Conservation (phyloP, 2,329 filamentous ascomycete species). For the Exophiala sp. region DNA sequence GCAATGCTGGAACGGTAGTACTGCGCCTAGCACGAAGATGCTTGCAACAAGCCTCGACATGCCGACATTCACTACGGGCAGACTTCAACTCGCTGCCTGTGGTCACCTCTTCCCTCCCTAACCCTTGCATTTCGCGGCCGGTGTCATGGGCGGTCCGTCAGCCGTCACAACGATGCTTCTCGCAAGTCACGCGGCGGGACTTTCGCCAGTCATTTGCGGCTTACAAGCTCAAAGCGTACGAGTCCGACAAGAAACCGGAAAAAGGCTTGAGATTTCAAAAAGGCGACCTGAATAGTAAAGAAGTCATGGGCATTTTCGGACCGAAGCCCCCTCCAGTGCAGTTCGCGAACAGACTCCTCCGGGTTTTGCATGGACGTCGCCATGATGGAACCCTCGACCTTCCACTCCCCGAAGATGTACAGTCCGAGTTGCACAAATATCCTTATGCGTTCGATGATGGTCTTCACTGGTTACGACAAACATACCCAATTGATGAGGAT, state of each 20-base stretch:
- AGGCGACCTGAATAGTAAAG: constrained; percentile 11
- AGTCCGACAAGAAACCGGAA: constrained; percentile 21
- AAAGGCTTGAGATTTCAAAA: constrained; percentile 24
- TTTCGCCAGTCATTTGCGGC: constrained; percentile 11
- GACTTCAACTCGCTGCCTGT: neutral
- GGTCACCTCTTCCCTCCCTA: neutral
- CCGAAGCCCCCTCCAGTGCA: constrained; percentile 10
- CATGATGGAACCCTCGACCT: constrained; percentile 42
- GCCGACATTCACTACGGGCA: neutral
- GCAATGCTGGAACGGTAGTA: constrained; percentile 28
- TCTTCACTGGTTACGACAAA: constrained; percentile 39
- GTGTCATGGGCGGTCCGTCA: too few species aligned
- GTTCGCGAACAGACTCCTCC: constrained; percentile 28
- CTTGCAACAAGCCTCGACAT: constrained; percentile 15
- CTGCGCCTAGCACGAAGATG: constrained; percentile 23
- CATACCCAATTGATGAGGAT: constrained; percentile 44
- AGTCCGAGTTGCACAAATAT: constrained; percentile 27
- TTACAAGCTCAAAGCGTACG: constrained; percentile 19
- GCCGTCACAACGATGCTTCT: constrained; percentile 13
- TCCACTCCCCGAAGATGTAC: constrained; percentile 38
- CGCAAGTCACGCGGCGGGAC: constrained; percentile 1
- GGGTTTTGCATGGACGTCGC: constrained; percentile 41
- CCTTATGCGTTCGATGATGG: constrained; percentile 33
- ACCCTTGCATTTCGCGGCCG: neutral
- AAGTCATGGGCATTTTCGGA: constrained; percentile 23